phyloP scores from a whole-genome alignment of 2,329 filamentous ascomycete genomes.

The Thermothelomyces thermophilus region DNA sequence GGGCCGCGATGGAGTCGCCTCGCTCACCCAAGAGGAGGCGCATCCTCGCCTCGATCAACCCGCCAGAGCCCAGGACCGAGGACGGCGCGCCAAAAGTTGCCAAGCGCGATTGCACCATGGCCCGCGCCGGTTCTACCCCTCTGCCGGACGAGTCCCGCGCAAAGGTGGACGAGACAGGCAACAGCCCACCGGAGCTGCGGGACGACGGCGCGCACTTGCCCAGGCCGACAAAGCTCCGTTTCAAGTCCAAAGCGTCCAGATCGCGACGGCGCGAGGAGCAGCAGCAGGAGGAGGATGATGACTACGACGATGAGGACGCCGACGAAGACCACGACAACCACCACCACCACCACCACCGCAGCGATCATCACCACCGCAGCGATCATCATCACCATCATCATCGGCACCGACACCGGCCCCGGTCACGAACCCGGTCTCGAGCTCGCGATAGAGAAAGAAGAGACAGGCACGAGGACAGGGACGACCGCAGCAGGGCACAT shows the following conservation, averaged over 20 bases:
- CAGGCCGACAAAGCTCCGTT: constrained; percentile 34
- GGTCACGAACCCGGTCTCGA: background rate
- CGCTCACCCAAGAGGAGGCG: constrained; percentile 36
- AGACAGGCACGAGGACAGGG: background rate
- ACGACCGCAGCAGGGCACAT: background rate
- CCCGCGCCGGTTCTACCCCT: background rate
- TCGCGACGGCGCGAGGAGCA: constrained; percentile 23
- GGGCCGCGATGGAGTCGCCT: constrained; percentile 10
- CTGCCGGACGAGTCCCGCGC: background rate
- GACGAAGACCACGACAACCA: constrained; percentile 27
- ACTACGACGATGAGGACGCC: too few species aligned
- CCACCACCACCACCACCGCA: constrained; percentile 12
- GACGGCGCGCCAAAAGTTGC: background rate
- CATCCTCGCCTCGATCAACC: constrained; percentile 39
- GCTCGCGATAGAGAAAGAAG: background rate
- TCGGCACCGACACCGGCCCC: constrained; percentile 11
- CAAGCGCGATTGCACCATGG: constrained; percentile 2
- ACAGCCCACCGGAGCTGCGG: background rate
- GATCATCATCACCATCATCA: constrained; percentile 25
- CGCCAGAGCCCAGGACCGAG: background rate
- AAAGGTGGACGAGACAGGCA: background rate
- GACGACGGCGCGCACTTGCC: constrained; percentile 7
- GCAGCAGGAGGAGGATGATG: too few species aligned
- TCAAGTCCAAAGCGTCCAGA: constrained; percentile 34
- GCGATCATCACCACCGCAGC: background rate